Conservation (phyloP, 805 yeast genomes). For the Lipomyces orientalis region DNA sequence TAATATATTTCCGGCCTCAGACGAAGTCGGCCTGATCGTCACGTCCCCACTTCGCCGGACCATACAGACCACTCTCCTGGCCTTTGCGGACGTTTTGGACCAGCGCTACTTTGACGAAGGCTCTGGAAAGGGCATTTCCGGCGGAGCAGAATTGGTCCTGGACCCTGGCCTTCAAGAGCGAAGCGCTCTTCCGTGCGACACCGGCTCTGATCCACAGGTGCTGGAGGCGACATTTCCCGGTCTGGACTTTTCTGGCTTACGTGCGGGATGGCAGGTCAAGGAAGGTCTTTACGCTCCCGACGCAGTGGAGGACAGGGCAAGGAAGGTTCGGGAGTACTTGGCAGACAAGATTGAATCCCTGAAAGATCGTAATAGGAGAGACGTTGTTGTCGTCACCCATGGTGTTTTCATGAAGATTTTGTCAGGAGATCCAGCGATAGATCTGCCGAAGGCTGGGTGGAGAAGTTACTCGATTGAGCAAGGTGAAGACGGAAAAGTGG, state of each 20-base stretch:
- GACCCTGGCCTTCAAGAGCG: background rate
- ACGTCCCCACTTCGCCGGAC: background rate
- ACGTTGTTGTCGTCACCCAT: background rate
- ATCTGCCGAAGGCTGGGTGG: conserved; percentile 4
- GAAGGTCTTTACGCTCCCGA: background rate
- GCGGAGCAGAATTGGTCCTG: background rate
- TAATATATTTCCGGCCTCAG: background rate
- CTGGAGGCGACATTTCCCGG: background rate
- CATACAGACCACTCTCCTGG: background rate
- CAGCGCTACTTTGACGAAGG: background rate
- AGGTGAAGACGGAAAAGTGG: background rate
- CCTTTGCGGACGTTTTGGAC: background rate
- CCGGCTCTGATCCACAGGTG: background rate
- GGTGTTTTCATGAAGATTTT: background rate
- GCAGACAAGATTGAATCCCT: background rate
- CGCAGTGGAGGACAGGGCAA: background rate
- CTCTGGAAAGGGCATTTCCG: background rate
- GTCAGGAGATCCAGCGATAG: background rate
- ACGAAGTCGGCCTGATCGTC: background rate
- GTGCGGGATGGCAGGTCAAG: background rate
- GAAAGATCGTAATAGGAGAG: background rate
- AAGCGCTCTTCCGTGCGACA: background rate
- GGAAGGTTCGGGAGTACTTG: background rate
- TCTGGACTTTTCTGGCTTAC: background rate
- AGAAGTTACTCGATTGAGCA: background rate